A percentile compares a stretch with the other conserved stretches of the same genome.
phyloP scores from a whole-genome alignment of 148 eudicot genomes.

The Bassia scoparia region DNA sequence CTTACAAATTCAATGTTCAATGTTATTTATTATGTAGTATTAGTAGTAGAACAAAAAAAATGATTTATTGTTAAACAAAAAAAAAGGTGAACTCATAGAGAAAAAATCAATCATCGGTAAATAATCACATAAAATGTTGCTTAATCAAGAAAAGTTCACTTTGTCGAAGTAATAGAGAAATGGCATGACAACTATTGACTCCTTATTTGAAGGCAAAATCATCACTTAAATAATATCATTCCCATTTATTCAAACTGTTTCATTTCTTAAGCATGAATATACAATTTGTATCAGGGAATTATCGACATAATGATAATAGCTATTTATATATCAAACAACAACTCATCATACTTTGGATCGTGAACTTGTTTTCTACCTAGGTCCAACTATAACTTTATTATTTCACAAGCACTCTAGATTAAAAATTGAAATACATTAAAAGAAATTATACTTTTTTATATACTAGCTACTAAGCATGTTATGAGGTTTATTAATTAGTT shows the following conservation, averaged over 20 bases:
- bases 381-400: constrained; percentile 23
- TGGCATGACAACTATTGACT: constrained; percentile 19
- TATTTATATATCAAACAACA: constrained; percentile 15
- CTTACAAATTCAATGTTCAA: constrained; percentile 13
- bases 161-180: constrained; percentile 23
- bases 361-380: constrained; percentile 19
- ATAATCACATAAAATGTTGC: constrained; percentile 29
- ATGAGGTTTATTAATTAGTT: too few relatives aligned
- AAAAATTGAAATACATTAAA: too few relatives aligned
- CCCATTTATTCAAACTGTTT: constrained; percentile 4
- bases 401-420: neutral
- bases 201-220: constrained; percentile 19
- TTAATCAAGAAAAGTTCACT: constrained; percentile 32
- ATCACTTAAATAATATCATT: constrained; percentile 21
- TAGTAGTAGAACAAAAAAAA: constrained; percentile 23
- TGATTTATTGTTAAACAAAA: neutral
- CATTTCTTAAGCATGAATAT: constrained; percentile 8
- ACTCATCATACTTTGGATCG: constrained; percentile 20
- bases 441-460: too few relatives aligned
- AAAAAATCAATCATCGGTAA: constrained; percentile 36
- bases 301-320: constrained; percentile 9
- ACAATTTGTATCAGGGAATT: neutral
- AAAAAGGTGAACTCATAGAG: constrained; percentile 20
- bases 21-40: too few relatives aligned
- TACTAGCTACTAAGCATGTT: too few relatives aligned